A percentile compares a stretch with the other conserved stretches of the same genome.
Conservation (phyloP, 2,329 filamentous ascomycete species). For the Stylonectria norvegica region DNA sequence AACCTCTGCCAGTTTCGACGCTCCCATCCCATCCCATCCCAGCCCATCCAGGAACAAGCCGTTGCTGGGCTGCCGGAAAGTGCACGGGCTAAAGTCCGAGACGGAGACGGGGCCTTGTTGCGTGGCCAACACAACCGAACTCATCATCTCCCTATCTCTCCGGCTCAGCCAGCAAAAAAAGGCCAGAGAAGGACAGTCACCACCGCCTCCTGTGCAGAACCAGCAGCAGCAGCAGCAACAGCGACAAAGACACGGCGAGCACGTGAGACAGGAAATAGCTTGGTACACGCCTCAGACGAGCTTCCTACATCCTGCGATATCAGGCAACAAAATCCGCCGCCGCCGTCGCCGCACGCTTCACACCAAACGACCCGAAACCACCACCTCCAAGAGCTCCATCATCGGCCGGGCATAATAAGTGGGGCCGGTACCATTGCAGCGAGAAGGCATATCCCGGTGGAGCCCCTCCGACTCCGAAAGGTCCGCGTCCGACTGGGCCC, state of each 20-base stretch:
- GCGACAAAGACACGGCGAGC: neutral
- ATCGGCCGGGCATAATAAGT: neutral
- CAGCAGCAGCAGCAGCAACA: constrained; percentile 2
- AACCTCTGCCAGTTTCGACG: constrained; percentile 15
- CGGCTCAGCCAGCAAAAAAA: neutral
- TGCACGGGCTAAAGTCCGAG: constrained; percentile 18
- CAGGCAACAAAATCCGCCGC: too few relatives aligned
- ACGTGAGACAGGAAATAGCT: too few relatives aligned
- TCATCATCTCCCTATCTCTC: neutral
- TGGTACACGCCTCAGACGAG: too few relatives aligned
- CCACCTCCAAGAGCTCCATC: too few relatives aligned
- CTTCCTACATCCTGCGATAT: too few relatives aligned
- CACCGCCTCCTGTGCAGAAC: constrained; percentile 14
- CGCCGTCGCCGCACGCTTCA: too few relatives aligned
- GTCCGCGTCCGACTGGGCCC: constrained; percentile 1
- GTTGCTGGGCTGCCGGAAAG: constrained; percentile 22
- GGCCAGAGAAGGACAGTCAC: too few relatives aligned
- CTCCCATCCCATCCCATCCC: neutral
- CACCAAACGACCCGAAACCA: too few relatives aligned
- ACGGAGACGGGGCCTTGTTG: constrained; percentile 15
- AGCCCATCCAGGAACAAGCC: too few relatives aligned
- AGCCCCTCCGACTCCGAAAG: constrained; percentile 5
- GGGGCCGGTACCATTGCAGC: neutral
- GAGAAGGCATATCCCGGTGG: too few relatives aligned
- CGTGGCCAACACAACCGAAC: constrained; percentile 14